Base-by-base conservation (phyloP, 805 yeast species). In the Zygotorulaspora chibaensis region DNA sequence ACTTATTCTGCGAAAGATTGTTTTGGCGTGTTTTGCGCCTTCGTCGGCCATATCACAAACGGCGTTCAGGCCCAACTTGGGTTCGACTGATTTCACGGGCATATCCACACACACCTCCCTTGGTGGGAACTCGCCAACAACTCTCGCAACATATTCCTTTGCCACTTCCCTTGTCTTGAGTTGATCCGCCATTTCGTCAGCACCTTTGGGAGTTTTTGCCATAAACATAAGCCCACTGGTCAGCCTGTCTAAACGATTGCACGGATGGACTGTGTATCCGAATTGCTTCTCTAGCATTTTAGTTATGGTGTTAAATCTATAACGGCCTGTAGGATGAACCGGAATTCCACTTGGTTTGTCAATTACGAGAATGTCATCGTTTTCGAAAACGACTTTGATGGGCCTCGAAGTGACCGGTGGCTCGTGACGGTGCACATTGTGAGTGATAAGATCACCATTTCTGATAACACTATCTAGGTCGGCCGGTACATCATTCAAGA, bases 321-420 rank as follows among this genome's bases (percentile, higher is more conserved):
- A 80, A 52, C 90, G 68, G 0, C 98, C 99, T 0, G 96, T 84
- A 3, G 99, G 98, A 63, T 93, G 99, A 0, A 87, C 96, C 0
- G 99, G 97, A 2, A 93, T 75, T 0, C 99, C 97, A 3, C 93
- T 77, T 0, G 99, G 99, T 54, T 93, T 93, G 63, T 91, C 96
- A 17, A 93, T 83, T 2, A 86, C 95, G 4, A 93, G 72, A 17
- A 88, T 62, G 40, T 84, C 77, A 7, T 83, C 88, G 61, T 87
- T 83, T 57, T 89, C 87, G 59, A 73, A 75, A 0, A 90, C 84
- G 18, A 87, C 78, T 44, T 76, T 74, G 40, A 88, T 81, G 0
- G 77, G 75, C 36, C 71, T 58, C 45, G 68, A 48, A 43, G 84
- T 66, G 2, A 90, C 90, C 0, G 95, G 79, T 2, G 97, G 96